Evolutionary conservation across 2,329 filamentous ascomycete species (phyloP), one percentile per base, ranked within the genome.

Genomic region (Arthrobotrys pseudoclavata): DNA sequence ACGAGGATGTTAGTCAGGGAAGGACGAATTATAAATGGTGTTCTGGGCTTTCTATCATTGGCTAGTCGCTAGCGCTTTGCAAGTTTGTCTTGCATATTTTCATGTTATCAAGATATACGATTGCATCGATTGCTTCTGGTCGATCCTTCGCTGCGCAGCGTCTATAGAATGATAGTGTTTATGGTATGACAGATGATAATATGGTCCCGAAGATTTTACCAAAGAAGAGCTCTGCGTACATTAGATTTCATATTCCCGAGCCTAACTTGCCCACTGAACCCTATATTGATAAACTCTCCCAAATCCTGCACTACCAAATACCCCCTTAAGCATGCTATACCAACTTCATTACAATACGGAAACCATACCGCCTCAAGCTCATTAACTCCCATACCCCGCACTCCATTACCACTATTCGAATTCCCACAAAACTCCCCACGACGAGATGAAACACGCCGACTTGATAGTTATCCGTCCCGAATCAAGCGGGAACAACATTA

Each of bases 401-500:
- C 18, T 24, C 20, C 20, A 48, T 22, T 10, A 22, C 10, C 20
- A 13, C 12, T 9, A 15, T 13, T 26, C 22, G 2, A 26, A 48
- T 15, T n/a, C 18, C 42, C 42, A 18, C 42, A 45, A 45, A 45
- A 42, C 37, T 42, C n/a, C 37, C 37, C 37, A 40, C 37, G 12
- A 40, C 13, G 15, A 40, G 37, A 40, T 40, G 37, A 9, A 15
- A 15, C 15, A 15, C 37, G 15, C 3, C 7, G 31, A 40, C 13
- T 18, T 10, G 12, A 40, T 40, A 9, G 2, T 4, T 7, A 29
- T 37, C 34, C 2, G 10, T 3, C 37, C 34, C 2, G 15, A 53
- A 67, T 66, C 26, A 66, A 47, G 61, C 50, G 15, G 61, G 61
- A 48, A 85, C 84, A 55, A 90, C 84, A 67, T 84, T 85, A 79